These are phyloP conservation scores for Lodderomyces margitis DNA, from an alignment of 1,139 yeast genomes.

Conservation along the genomic window DNA sequence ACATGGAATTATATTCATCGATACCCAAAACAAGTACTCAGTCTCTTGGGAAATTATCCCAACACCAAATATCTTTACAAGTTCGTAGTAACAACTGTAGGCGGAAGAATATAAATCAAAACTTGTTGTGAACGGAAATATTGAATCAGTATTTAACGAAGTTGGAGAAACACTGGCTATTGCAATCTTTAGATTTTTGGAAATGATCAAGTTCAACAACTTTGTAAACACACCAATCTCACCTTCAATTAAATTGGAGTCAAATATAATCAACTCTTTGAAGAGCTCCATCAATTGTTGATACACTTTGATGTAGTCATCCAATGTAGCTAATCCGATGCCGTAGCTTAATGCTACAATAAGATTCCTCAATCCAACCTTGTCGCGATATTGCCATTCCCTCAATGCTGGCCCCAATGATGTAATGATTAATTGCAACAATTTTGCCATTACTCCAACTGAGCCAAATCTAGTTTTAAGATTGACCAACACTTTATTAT, in stretches of 20 bases:
- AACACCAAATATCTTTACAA: conserved; percentile 39
- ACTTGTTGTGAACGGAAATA: conserved; percentile 44
- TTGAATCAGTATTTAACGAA: conserved; percentile 30
- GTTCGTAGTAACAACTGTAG: conserved; percentile 39
- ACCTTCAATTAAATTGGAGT: conserved; percentile 33
- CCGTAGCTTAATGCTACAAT: conserved; percentile 33
- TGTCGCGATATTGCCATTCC: conserved; percentile 21
- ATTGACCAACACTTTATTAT: conserved; percentile 26
- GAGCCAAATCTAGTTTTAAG: conserved; percentile 30
- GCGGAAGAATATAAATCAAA: conserved; percentile 35
- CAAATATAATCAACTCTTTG: conserved; percentile 43
- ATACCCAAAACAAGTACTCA: conserved; percentile 40
- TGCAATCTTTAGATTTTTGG: conserved; percentile 40
- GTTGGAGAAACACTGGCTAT: conserved; percentile 35
- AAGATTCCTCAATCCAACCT: conserved; percentile 27
- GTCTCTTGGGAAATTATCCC: conserved; percentile 35
- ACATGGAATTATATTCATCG: conserved; percentile 44
- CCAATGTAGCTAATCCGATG: conserved; percentile 30
- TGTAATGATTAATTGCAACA: conserved; percentile 34
- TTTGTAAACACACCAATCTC: conserved; percentile 31
- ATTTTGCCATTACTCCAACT: conserved; percentile 22
- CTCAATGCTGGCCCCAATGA: conserved; percentile 41
- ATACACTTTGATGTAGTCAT: conserved; percentile 29
- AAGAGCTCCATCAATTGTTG: conserved; percentile 29
- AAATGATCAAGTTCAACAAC: conserved; percentile 32